Percentiles rank a stretch among this genome's conserved stretches.
Conservation (phyloP, 2,329 filamentous ascomycete species). For the Colletotrichum australisinense region DNA sequence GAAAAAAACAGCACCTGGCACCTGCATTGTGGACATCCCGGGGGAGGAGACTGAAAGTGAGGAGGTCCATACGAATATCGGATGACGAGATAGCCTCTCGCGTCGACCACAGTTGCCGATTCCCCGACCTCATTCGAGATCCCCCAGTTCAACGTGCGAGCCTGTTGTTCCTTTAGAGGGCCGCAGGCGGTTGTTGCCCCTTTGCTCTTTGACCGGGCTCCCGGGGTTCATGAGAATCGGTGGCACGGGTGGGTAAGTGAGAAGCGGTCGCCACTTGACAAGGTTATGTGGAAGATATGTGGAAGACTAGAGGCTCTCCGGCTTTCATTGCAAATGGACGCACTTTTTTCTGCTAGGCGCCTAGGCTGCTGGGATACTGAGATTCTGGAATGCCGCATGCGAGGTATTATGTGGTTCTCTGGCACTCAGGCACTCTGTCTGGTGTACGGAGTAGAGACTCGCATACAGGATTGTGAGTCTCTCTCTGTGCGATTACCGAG, state of each 20-base stretch:
- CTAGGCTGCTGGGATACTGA: not conserved
- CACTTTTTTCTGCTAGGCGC: not conserved
- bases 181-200: not conserved
- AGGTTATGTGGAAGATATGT: slow-evolving; percentile 24
- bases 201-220: not conserved
- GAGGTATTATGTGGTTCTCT: not conserved
- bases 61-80: not conserved
- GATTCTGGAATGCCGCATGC: not conserved
- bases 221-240: not conserved
- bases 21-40: not conserved
- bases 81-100: not conserved
- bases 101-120: not conserved
- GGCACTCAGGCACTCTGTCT: no score
- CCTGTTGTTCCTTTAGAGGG: slow-evolving; percentile 7
- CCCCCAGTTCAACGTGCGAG: not conserved
- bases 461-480: no score
- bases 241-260: not conserved
- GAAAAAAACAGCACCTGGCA: not conserved
- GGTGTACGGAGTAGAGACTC: no score
- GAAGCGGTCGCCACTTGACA: slow-evolving; percentile 10
- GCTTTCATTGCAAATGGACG: not conserved
- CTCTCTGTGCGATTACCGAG: slow-evolving; percentile 7
- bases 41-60: not conserved
- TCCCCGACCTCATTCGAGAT: not conserved
- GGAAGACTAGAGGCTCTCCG: not conserved